Evolutionary conservation across 2,329 filamentous ascomycete species (phyloP).

Genomic region (Plenodomus lindquistii): DNA sequence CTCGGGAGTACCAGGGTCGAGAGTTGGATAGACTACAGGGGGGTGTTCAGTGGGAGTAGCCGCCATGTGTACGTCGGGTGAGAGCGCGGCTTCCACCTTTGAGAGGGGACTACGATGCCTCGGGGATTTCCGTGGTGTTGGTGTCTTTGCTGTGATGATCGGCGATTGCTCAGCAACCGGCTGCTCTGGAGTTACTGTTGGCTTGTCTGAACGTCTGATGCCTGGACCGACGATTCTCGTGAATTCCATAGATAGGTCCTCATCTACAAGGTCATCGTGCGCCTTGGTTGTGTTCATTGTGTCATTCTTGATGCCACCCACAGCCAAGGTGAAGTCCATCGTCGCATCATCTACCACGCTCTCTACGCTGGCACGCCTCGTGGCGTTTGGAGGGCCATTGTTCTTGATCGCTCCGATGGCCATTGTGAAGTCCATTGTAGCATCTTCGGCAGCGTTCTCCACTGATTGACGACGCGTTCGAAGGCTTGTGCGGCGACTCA

Average conservation of each 20-base stretch:
- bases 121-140: constrained; percentile 30
- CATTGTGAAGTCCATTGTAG: constrained; percentile 47
- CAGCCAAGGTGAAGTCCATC: constrained; percentile 47
- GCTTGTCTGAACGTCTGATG: constrained; percentile 38
- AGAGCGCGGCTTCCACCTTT: constrained; percentile 7
- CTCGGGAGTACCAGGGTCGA: constrained; percentile 36
- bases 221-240: constrained; percentile 53
- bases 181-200: constrained; percentile 23
- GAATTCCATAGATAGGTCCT: constrained; percentile 58
- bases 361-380: constrained; percentile 30
- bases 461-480: constrained; percentile 45
- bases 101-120: constrained; percentile 21
- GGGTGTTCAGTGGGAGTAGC: constrained; percentile 31
- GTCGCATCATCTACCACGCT: constrained; percentile 39
- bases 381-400: constrained; percentile 8
- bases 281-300: constrained; percentile 5
- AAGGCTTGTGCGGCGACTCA: constrained; percentile 41
- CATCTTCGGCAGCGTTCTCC: constrained; percentile 45
- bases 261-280: constrained; percentile 22
- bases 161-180: constrained; percentile 11
- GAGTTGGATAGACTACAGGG: constrained; percentile 25
- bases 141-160: constrained; percentile 14
- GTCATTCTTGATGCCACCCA: constrained; percentile 40
- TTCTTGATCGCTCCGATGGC: constrained; percentile 44
- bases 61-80: constrained; percentile 17